phyloP scores from a whole-genome alignment of 768 basidiomycete species.

The Kockovaella imperatae region DNA sequence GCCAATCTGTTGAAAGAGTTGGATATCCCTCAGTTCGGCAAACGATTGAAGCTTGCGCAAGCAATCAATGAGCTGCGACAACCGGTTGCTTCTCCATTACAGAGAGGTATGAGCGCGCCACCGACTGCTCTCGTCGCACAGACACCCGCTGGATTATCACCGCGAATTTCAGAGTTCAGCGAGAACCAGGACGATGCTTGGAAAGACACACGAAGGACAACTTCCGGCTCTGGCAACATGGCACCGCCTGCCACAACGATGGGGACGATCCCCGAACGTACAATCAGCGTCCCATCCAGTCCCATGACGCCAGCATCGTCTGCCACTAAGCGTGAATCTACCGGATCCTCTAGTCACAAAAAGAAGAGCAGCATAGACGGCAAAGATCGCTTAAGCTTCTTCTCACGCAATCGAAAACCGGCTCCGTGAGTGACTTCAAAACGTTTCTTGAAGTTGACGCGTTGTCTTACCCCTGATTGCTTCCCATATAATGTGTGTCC shows the following conservation, averaged over 20 bases:
- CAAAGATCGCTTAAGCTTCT: constrained; percentile 58
- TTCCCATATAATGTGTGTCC: too few relatives aligned
- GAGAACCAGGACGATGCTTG: too few relatives aligned
- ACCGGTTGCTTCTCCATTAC: constrained; percentile 53
- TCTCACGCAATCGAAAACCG: constrained; percentile 73
- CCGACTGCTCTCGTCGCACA: constrained; percentile 16
- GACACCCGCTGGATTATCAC: too few relatives aligned
- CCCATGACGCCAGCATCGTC: constrained; percentile 33
- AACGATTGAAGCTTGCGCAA: constrained; percentile 84
- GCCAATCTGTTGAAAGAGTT: constrained; percentile 90
- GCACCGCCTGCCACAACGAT: constrained; percentile 18
- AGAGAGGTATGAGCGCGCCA: constrained; percentile 28
- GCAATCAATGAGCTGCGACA: constrained; percentile 80
- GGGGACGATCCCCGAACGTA: constrained; percentile 27
- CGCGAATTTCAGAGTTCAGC: too few relatives aligned
- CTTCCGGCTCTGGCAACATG: constrained; percentile 5
- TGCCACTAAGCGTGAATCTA: constrained; percentile 32
- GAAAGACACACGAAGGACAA: constrained; percentile 22
- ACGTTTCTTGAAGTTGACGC: too few relatives aligned
- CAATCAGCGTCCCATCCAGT: constrained; percentile 29
- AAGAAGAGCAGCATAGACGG: constrained; percentile 41
- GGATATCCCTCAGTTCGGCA: constrained; percentile 87
- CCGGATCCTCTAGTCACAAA: constrained; percentile 40
- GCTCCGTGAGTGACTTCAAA: constrained; percentile 55
- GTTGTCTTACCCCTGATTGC: too few relatives aligned